Conservation (phyloP, 768 basidiomycete species). For the Roridomyces roridus region DNA sequence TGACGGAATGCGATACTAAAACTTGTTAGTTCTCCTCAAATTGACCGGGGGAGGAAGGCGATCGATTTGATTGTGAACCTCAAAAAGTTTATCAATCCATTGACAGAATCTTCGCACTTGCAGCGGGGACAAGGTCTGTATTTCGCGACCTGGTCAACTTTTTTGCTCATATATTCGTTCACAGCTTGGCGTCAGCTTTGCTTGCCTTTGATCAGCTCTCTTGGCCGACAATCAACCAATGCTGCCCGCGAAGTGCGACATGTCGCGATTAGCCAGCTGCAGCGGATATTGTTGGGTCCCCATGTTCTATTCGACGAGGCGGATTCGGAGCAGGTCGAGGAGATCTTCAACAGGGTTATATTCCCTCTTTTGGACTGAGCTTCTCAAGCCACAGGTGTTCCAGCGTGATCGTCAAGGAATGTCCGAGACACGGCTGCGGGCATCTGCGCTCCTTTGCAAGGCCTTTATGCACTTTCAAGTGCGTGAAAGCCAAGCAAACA, state of each 20-base stretch:
- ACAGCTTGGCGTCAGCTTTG: conserved; percentile 79
- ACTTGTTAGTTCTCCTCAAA: conserved; percentile 64
- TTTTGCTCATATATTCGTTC: too few relatives aligned
- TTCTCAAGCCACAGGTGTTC: conserved; percentile 84
- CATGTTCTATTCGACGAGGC: conserved; percentile 66
- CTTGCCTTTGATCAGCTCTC: conserved; percentile 73
- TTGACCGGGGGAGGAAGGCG: conserved; percentile 84
- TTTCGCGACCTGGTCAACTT: too few relatives aligned
- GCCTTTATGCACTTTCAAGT: conserved; percentile 94
- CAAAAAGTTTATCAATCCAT: conserved; percentile 64
- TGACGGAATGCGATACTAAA: conserved; percentile 6
- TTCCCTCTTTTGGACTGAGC: conserved; percentile 93
- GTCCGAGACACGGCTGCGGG: conserved; percentile 88
- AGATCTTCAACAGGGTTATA: conserved; percentile 87
- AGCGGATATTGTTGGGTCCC: conserved; percentile 84
- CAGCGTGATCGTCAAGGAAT: conserved; percentile 84
- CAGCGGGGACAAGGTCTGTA: conserved; percentile 48
- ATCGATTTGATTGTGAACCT: conserved; percentile 81
- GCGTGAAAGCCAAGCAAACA: conserved; percentile 62
- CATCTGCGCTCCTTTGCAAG: conserved; percentile 91
- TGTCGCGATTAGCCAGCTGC: conserved; percentile 77
- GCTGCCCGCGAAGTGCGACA: conserved; percentile 87
- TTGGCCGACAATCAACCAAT: conserved; percentile 84
- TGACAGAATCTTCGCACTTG: conserved; percentile 58
- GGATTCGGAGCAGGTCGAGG: conserved; percentile 69